Conservation (phyloP, 768 basidiomycete genomes). For the Pisolithus tinctorius region DNA sequence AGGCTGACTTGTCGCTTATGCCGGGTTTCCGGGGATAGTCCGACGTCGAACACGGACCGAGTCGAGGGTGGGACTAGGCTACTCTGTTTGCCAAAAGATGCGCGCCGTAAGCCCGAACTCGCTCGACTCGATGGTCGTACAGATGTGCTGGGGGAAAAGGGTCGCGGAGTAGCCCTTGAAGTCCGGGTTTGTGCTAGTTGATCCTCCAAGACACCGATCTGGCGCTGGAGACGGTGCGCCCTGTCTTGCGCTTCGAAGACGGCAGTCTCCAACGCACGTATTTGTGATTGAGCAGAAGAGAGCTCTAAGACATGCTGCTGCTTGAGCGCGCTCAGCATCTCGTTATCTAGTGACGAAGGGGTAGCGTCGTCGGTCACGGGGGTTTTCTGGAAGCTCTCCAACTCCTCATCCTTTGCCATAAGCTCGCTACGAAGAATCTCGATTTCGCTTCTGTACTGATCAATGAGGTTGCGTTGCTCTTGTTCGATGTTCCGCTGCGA, state of each 20-base stretch:
- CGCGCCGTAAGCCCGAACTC: slow-evolving; percentile 33
- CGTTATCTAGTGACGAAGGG: slow-evolving; percentile 56
- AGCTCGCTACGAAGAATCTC: slow-evolving; percentile 64
- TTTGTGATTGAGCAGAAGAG: slow-evolving; percentile 71
- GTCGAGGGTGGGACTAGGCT: slow-evolving; percentile 34
- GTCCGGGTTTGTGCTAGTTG: slow-evolving; percentile 46
- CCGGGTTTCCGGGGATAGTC: slow-evolving; percentile 64
- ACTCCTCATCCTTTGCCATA: slow-evolving; percentile 55
- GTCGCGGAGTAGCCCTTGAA: slow-evolving; percentile 36
- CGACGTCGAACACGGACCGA: slow-evolving; percentile 60
- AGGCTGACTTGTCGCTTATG: slow-evolving; percentile 82
- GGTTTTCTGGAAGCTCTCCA: slow-evolving; percentile 46
- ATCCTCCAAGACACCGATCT: slow-evolving; percentile 57
- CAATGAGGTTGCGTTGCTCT: slow-evolving; percentile 59
- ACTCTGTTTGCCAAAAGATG: slow-evolving; percentile 27
- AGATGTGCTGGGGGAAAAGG: slow-evolving; percentile 40
- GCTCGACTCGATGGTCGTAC: slow-evolving; percentile 39
- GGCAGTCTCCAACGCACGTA: slow-evolving; percentile 67
- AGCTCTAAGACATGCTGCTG: slow-evolving; percentile 79
- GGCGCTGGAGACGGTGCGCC: slow-evolving; percentile 62
- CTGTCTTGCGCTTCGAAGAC: slow-evolving; percentile 69
- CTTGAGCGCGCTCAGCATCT: slow-evolving; percentile 59
- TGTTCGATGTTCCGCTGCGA: slow-evolving; percentile 41
- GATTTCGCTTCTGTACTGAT: slow-evolving; percentile 60
- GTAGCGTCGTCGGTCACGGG: slow-evolving; percentile 34